phyloP scores from a whole-genome alignment of 108 stramenopile species.

The Skeletonema menzelii region DNA sequence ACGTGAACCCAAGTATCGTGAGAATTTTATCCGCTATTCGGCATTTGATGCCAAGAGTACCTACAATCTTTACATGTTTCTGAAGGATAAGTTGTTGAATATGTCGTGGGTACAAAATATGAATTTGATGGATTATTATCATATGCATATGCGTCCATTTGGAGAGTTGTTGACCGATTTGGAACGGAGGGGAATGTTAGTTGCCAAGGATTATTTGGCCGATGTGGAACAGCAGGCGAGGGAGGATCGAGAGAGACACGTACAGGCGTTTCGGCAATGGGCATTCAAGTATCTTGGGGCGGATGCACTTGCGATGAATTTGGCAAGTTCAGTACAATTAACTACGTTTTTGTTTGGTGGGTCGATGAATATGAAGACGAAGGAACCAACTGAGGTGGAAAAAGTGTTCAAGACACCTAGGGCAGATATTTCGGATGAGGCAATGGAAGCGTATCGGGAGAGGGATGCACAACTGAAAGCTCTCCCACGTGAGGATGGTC shows the following conservation, averaged over 20 bases:
- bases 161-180: conserved; percentile 97
- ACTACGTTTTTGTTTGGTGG: conserved; percentile 93
- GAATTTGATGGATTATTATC: conserved; percentile 93
- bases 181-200: conserved; percentile 94
- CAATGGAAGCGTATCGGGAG: conserved; percentile 59
- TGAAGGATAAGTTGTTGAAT: conserved; percentile 37
- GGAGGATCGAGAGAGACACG: conserved; percentile 72
- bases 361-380: conserved; percentile 67
- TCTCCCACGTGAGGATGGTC: neutral
- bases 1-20: conserved; percentile 64
- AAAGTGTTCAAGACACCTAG: conserved; percentile 84
- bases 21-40: conserved; percentile 88
- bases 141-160: conserved; percentile 87
- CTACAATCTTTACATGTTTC: conserved; percentile 52
- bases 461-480: conserved; percentile 29
- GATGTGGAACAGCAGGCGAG: conserved; percentile 80
- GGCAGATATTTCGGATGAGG: conserved; percentile 82
- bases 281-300: conserved; percentile 66
- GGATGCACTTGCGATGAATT: conserved; percentile 88
- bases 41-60: conserved; percentile 80
- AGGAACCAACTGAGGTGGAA: conserved; percentile 62
- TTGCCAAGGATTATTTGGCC: conserved; percentile 88
- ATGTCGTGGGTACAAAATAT: conserved; percentile 49
- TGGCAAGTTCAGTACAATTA: conserved; percentile 81
- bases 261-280: conserved; percentile 77